Base-by-base conservation (phyloP, 2,329 filamentous ascomycete genomes). In the Curvularia lunata region DNA sequence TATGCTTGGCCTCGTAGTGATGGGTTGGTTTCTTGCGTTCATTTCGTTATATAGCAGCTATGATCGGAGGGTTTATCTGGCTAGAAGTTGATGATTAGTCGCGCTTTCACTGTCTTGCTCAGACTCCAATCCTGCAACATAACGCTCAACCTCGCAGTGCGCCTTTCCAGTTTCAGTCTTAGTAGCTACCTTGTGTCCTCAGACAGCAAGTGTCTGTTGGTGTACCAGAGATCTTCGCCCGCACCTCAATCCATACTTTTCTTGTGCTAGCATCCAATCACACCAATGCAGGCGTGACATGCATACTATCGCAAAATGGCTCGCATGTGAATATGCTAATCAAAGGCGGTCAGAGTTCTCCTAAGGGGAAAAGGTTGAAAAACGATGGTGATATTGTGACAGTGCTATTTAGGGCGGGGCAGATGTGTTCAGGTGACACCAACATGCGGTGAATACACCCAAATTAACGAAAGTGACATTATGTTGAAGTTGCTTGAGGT, bases 221-320 rank as follows among this genome's bases (percentile, higher is more conserved):
- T 1, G 78, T 91, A 25, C 88, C 88, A 0, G 79, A 84, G 1
- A 91, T 91, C 67, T 3, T 91, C 74, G 90, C 88, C 21, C 91
- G 91, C 67, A 84, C 88, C 48, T 88, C 89, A 62, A 89, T 89
- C 48, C 88, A 92, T 71, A 90, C 85, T n/a, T 75, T 91, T 59
- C 79, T 91, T 58, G 92, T 92, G 89, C 83, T 92, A 1, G 86
- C 88, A 0, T 83, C 88, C 0, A 91, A 91, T 66, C 84, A 91
- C 64, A 88, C 88, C 10, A 86, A 91, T 53, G 80, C 83, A 1
- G 79, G 83, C 0, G 81, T 89, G 0, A 86, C 88, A 7, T n/a
- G 32, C 32, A 37, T 37, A n/a, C 32, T 5, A 5, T 4, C 16
- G 32, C 5, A n/a, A n/a, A 37, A n/a, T 16, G 5, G 4, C 16